Evolutionary conservation across 2,329 filamentous ascomycete species (phyloP).

Genomic region (Colletotrichum lentis): DNA sequence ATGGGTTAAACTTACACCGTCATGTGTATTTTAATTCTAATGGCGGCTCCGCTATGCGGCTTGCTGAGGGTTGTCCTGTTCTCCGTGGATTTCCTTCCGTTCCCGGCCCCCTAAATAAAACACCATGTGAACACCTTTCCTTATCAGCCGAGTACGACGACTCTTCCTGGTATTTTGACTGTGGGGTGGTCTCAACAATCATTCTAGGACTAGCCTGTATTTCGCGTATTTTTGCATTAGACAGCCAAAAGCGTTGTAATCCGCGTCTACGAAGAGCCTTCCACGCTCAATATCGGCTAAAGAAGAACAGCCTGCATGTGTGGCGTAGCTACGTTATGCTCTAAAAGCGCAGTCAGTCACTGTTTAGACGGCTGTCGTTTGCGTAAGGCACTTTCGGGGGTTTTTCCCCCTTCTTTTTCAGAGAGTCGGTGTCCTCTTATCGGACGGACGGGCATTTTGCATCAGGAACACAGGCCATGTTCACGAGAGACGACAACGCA

Average conservation of each 20-base stretch:
- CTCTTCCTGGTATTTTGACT: conserved; percentile 55
- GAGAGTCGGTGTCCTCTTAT: too few species aligned
- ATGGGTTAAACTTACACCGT: conserved; percentile 59
- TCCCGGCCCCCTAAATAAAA: conserved; percentile 62
- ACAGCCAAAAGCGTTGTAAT: background rate
- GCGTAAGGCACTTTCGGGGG: too few species aligned
- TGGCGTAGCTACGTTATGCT: too few species aligned
- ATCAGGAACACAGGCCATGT: too few species aligned
- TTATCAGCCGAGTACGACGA: conserved; percentile 54
- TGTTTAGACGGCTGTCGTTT: too few species aligned
- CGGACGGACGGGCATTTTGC: too few species aligned
- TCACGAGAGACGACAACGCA: too few species aligned
- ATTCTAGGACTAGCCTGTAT: background rate
- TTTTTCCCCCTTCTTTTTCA: too few species aligned
- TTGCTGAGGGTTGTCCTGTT: conserved; percentile 61
- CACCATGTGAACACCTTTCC: conserved; percentile 55
- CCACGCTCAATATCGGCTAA: too few species aligned
- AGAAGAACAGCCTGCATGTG: background rate
- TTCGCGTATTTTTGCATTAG: background rate
- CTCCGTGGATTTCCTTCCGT: conserved; percentile 63
- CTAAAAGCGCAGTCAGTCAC: too few species aligned
- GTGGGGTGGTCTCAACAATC: conserved; percentile 61
- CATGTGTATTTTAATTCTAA: conserved; percentile 58
- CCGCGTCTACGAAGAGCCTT: too few species aligned
- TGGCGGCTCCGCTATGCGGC: conserved; percentile 63